A percentile compares a stretch with the other conserved stretches of the same genome.
phyloP scores from a whole-genome alignment of 768 basidiomycete species.

The Tephrocybe sp. region DNA sequence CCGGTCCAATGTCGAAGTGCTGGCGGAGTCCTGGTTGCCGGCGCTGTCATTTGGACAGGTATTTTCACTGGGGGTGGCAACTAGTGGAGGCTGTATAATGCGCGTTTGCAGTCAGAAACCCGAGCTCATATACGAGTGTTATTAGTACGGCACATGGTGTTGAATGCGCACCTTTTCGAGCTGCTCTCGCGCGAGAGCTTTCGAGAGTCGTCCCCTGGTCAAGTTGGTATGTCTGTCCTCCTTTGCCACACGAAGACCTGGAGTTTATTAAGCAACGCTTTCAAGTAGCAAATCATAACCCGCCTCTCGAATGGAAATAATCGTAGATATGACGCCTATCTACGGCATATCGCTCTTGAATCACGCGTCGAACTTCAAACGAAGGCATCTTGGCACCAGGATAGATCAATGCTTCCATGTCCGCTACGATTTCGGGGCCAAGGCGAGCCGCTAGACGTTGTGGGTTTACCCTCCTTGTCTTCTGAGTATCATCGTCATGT shows the following conservation, averaged over 20 bases:
- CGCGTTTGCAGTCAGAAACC: too few species aligned
- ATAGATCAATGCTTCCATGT: constrained; percentile 68
- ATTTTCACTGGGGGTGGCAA: too few species aligned
- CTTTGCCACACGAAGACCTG: constrained; percentile 60
- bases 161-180: constrained; percentile 6
- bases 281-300: constrained; percentile 13
- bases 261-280: constrained; percentile 29
- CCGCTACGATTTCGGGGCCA: constrained; percentile 62
- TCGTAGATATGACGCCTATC: constrained; percentile 77
- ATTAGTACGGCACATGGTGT: not conserved
- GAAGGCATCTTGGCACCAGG: constrained; percentile 79
- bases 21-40: too few species aligned
- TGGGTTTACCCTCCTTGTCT: constrained; percentile 60
- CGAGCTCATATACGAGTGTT: not conserved
- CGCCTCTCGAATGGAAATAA: constrained; percentile 67
- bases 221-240: constrained; percentile 60
- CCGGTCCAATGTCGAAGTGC: too few species aligned
- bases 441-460: constrained; percentile 66
- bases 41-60: too few species aligned
- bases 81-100: too few species aligned
- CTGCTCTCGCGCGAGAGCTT: constrained; percentile 20
- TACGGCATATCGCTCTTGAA: constrained; percentile 67
- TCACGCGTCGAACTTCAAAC: constrained; percentile 64
- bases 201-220: constrained; percentile 39
- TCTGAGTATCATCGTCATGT: constrained; percentile 31